Evolutionary conservation across 331 rosid species (phyloP).

Genomic region (Rosa hybrid): DNA sequence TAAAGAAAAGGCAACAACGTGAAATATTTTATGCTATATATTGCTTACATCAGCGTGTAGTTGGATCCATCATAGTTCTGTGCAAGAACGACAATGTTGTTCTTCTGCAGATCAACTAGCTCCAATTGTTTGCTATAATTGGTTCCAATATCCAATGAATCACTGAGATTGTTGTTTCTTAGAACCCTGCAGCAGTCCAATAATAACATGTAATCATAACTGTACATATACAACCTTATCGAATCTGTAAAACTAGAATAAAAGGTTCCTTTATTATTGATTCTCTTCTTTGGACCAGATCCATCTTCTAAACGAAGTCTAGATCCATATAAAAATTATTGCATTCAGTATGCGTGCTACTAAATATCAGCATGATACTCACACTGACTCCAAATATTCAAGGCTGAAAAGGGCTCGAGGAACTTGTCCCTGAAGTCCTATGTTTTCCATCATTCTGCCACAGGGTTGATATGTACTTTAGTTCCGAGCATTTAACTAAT

Average conservation of each 20-base stretch:
- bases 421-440: slow-evolving; percentile 47
- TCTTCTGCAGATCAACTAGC: slow-evolving; percentile 52
- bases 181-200: slow-evolving; percentile 26
- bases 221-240: neutral
- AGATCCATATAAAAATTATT: neutral
- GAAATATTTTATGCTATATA: no score
- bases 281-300: neutral
- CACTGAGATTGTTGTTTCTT: slow-evolving; percentile 29
- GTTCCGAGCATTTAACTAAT: neutral
- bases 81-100: slow-evolving; percentile 27
- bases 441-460: slow-evolving; percentile 64
- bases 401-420: slow-evolving; percentile 57
- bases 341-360: neutral
- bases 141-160: slow-evolving; percentile 22
- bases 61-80: slow-evolving; percentile 7
- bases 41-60: slow-evolving; percentile 48
- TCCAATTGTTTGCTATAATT: slow-evolving; percentile 17
- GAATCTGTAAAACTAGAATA: no score
- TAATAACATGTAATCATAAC: neutral
- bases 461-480: neutral
- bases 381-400: slow-evolving; percentile 56
- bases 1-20: neutral
- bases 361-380: slow-evolving; percentile 25
- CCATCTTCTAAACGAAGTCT: neutral
- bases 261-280: no score